Evolutionary conservation across 805 yeast genomes (phyloP), one percentile per base, ranked within the genome.

Genomic region (Teunomyces funiuensis): DNA sequence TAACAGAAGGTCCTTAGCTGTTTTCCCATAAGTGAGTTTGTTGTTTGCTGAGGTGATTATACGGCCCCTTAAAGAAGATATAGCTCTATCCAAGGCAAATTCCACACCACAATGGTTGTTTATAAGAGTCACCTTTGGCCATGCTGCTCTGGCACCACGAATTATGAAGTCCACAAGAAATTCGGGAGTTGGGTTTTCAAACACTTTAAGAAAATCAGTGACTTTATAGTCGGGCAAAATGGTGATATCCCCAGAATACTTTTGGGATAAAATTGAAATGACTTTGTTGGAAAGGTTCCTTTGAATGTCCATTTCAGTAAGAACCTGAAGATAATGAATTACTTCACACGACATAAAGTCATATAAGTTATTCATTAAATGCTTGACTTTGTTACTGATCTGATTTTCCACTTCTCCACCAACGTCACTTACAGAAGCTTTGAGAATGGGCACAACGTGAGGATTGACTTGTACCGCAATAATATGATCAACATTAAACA

Each of bases 381-480:
- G 71, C 50, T 81, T 79, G 37, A 83, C 53, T 41, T 73, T 70
- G 15, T 82, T 78, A 44, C 78, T 76, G 28, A 76, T 65, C 45
- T 79, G 84, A 45, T 77, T 76, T 52, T 83, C 87, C 31, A 80
- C 65, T 47, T 77, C 83, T 6, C 87, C 87, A 9, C 88, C 89
- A 15, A 80, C 81, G 57, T 80, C 77, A 15, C 82, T 78, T 3
- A 82, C 73, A 0, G 89, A 80, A 40, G 82, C 66, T 50, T 81
- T 82, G 52, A 93, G 70, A 38, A 91, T 76, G 0, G 99, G 99
- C 2, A 86, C 87, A 11, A 93, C 95, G 59, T 93, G 99, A 0
- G 97, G 95, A 57, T 93, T 93, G 1, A 93, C 99, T 60, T 93
- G 99, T 34, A 96, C 91, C 0, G 97, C 99, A 52, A 93, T 89